Evolutionary conservation across 768 basidiomycete species (phyloP).

Genomic region (Mrakia blollopis): DNA sequence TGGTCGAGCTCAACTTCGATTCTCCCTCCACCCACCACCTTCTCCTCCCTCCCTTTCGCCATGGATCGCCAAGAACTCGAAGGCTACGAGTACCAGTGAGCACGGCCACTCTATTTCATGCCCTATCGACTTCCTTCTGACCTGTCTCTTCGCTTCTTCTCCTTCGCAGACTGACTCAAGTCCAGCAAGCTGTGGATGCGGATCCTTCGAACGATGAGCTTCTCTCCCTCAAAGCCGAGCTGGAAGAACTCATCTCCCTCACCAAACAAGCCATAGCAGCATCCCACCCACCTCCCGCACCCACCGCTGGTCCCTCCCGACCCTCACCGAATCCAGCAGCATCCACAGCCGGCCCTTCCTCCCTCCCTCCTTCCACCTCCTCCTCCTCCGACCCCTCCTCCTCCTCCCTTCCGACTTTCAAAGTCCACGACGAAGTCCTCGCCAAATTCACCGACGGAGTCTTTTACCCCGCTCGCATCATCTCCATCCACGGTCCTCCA

Average conservation of each 20-base stretch:
- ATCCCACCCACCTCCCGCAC: conserved; percentile 9
- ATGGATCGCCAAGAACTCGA: conserved; percentile 42
- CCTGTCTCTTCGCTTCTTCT: neutral
- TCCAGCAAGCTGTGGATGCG: conserved; percentile 42
- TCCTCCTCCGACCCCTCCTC: neutral
- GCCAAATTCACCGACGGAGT: conserved; percentile 46
- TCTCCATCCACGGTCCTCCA: conserved; percentile 41
- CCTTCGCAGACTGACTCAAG: conserved; percentile 39
- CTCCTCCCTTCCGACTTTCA: conserved; percentile 35
- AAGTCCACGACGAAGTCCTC: conserved; percentile 44
- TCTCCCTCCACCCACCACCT: neutral
- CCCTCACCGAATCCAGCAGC: conserved; percentile 27
- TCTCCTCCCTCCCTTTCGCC: conserved; percentile 34
- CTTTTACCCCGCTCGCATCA: conserved; percentile 44
- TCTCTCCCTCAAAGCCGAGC: conserved; percentile 42
- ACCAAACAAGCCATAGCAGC: conserved; percentile 40
- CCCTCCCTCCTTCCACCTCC: neutral
- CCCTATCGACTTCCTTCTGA: neutral
- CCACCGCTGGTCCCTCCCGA: conserved; percentile 4
- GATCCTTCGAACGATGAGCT: conserved; percentile 44
- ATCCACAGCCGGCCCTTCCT: conserved; percentile 20
- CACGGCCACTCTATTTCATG: neutral
- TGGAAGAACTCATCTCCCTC: conserved; percentile 43
- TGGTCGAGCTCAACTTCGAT: too few relatives aligned
- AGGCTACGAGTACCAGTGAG: conserved; percentile 41